phyloP scores from a whole-genome alignment of 148 eudicot genomes.

The Amaranthus palmeri region DNA sequence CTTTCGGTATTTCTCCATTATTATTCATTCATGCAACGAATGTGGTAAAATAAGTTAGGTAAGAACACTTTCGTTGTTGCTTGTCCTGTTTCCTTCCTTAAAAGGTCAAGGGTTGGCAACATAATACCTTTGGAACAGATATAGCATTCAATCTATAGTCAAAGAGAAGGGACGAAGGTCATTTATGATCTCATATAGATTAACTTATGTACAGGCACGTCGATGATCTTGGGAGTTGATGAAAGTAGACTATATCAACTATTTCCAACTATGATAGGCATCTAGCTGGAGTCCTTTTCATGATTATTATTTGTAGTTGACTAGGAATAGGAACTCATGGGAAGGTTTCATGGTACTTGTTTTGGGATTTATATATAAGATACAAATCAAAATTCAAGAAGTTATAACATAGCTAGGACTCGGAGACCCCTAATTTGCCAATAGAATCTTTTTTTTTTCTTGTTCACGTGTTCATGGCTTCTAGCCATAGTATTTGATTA shows the following conservation, averaged over 20 bases:
- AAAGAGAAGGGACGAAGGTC: background rate
- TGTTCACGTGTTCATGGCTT: no score
- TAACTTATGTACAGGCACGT: no score
- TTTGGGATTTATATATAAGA: background rate
- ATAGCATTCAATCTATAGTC: background rate
- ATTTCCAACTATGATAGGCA: background rate
- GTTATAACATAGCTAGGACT: background rate
- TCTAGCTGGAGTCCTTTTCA: background rate
- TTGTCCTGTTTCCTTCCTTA: background rate
- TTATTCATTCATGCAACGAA: background rate
- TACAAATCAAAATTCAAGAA: background rate
- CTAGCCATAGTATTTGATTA: no score
- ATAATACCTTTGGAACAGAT: background rate
- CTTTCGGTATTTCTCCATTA: background rate
- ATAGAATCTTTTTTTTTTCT: no score
- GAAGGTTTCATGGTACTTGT: background rate
- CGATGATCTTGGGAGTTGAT: background rate
- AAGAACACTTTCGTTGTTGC: no score
- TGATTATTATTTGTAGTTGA: background rate
- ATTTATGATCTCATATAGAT: background rate
- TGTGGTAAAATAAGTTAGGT: background rate
- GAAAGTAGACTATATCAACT: background rate
- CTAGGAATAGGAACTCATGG: background rate
- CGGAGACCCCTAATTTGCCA: background rate
- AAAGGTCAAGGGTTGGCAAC: background rate